Conservation (phyloP, 352 stramenopile genomes). For the Pythium diclinum region DNA sequence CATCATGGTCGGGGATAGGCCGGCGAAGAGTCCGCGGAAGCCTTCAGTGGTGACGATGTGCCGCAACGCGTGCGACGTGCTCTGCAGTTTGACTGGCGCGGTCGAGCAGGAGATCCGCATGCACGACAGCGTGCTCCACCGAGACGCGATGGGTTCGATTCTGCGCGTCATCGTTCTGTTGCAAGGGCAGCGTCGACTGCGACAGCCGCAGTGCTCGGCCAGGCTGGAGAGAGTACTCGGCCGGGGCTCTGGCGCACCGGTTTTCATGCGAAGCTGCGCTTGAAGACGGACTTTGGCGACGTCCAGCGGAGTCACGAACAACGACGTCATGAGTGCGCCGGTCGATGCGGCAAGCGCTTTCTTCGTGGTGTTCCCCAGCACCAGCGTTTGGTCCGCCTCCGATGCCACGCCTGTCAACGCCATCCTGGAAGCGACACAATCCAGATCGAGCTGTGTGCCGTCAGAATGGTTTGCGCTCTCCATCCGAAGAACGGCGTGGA, state of each 20-base stretch:
- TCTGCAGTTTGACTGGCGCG: conserved; percentile 34
- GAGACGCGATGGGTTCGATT: conserved; percentile 38
- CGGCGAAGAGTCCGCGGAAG: conserved; percentile 76
- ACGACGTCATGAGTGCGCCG: conserved; percentile 68
- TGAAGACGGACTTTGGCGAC: conserved; percentile 82
- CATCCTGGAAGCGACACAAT: conserved; percentile 9
- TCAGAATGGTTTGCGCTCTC: neutral
- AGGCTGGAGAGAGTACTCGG: neutral
- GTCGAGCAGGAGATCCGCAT: conserved; percentile 46
- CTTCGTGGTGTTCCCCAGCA: conserved; percentile 47
- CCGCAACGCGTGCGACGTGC: conserved; percentile 62
- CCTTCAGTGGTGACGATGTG: conserved; percentile 85
- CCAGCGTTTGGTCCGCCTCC: neutral
- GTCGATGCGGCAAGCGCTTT: conserved; percentile 67
- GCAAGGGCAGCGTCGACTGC: conserved; percentile 43
- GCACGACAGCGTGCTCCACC: conserved; percentile 27
- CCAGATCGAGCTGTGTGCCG: neutral
- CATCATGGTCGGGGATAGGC: conserved; percentile 88
- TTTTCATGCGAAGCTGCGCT: conserved; percentile 46
- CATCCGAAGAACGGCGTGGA: conserved; percentile 13
- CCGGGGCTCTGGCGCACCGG: neutral
- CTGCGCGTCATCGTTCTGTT: conserved; percentile 50
- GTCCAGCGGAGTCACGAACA: conserved; percentile 84
- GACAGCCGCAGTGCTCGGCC: conserved; percentile 42
- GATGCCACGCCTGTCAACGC: conserved; percentile 7